Evolutionary conservation across 129 eudicot genomes (phyloP).

Genomic region (Solidago caesia): DNA sequence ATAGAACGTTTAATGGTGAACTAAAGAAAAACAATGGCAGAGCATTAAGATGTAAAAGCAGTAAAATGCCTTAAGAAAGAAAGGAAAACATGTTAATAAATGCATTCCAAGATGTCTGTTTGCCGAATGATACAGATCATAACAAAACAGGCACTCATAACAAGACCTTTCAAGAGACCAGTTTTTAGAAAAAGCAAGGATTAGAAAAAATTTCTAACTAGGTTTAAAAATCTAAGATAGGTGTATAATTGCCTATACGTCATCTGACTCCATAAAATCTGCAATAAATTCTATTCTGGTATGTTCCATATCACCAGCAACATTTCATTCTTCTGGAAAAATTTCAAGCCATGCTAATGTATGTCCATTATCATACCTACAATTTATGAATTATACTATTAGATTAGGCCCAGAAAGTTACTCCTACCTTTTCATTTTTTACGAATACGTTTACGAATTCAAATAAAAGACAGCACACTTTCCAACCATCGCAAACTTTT

Average conservation of each 20-base stretch:
- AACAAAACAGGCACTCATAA: background rate
- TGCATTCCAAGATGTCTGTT: conserved; percentile 5
- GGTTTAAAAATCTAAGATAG: background rate
- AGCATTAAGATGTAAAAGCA: background rate
- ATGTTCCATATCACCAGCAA: conserved; percentile 3
- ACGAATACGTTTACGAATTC: too few species aligned
- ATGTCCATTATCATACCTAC: background rate
- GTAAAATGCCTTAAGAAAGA: background rate
- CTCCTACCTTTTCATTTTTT: too few species aligned
- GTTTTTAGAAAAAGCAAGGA: too few species aligned
- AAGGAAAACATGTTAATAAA: background rate
- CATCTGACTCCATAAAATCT: background rate
- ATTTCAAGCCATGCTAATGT: background rate
- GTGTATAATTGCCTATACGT: background rate
- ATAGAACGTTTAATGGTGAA: background rate
- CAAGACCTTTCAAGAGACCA: background rate
- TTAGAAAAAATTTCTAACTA: too few species aligned
- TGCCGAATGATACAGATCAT: background rate
- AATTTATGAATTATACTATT: too few species aligned
- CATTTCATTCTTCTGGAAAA: background rate
- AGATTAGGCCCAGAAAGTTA: too few species aligned
- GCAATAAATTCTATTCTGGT: background rate
- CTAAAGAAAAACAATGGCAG: background rate
- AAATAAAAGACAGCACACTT: too few species aligned
- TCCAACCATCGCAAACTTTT: too few species aligned